Conservation (phyloP, 805 yeast genomes). For the Candida koratica region DNA sequence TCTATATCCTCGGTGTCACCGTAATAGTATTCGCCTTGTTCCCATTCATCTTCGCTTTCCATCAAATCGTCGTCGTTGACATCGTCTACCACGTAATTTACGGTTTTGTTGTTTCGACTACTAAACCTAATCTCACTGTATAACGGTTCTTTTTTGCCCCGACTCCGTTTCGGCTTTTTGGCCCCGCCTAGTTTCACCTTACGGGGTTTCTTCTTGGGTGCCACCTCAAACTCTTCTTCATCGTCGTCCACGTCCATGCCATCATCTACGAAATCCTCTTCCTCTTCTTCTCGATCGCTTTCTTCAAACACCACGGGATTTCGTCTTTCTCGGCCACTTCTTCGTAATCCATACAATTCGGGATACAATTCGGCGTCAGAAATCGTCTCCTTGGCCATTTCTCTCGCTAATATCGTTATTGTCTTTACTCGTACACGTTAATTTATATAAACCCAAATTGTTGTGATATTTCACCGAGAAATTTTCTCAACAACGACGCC, state of each 20-base stretch:
- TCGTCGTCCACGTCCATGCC: conserved; percentile 18
- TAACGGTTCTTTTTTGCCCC: conserved; percentile 5
- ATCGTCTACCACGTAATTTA: conserved; percentile 73
- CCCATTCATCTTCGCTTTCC: conserved; percentile 38
- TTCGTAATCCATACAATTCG: conserved; percentile 77
- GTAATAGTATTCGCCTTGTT: conserved; percentile 26
- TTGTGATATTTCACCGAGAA: conserved; percentile 1
- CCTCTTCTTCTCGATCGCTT: conserved; percentile 31
- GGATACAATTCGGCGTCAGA: conserved; percentile 65
- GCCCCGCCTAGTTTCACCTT: conserved; percentile 1
- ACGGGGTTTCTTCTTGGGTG: conserved; percentile 17
- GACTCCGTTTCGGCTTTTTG: not conserved
- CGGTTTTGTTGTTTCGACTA: conserved; percentile 60
- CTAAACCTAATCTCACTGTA: conserved; percentile 67
- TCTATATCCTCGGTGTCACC: conserved; percentile 28
- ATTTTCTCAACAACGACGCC: conserved; percentile 7
- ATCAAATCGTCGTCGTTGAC: conserved; percentile 57
- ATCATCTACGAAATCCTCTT: conserved; percentile 14
- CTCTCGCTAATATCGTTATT: not conserved
- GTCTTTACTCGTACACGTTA: not conserved
- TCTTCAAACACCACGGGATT: conserved; percentile 32
- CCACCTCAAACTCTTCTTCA: conserved; percentile 16
- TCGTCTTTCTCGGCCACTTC: conserved; percentile 63
- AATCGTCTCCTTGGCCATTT: conserved; percentile 29
- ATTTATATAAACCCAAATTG: conserved; percentile 1